These are phyloP conservation scores for Leishmania lainsoni DNA, from an alignment of 208 protist species.

Conservation along the genomic window DNA sequence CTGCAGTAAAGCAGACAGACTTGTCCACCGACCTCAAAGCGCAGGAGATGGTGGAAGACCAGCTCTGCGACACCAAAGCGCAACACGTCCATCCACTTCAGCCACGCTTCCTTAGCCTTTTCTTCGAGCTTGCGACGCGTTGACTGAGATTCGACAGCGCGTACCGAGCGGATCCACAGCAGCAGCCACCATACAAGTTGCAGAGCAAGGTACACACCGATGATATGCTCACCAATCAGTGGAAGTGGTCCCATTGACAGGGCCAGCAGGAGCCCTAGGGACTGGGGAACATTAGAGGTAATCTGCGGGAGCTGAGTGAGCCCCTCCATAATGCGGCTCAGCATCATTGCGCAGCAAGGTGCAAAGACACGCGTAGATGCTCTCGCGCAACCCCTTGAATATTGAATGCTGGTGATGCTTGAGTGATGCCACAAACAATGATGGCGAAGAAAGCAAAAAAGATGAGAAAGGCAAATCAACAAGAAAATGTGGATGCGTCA, in stretches of 20 bases:
- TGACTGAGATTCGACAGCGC: constrained; percentile 24
- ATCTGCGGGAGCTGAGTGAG: constrained; percentile 9
- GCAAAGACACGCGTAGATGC: not conserved
- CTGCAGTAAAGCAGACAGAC: constrained; percentile 26
- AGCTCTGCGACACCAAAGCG: constrained; percentile 1
- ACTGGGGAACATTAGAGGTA: not conserved
- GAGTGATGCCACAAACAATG: not conserved
- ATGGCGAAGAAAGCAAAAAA: not conserved
- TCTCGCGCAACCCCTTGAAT: not conserved
- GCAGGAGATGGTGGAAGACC: not conserved
- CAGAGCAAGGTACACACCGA: constrained; percentile 16
- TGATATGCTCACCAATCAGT: not conserved
- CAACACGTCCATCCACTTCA: constrained; percentile 20
- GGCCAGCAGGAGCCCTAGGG: constrained; percentile 2
- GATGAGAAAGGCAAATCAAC: not conserved
- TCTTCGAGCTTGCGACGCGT: constrained; percentile 2
- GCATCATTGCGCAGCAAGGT: not conserved
- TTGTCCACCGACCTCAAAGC: constrained; percentile 13
- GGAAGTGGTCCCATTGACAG: not conserved
- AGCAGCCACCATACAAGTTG: constrained; percentile 20
- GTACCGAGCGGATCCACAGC: constrained; percentile 15
- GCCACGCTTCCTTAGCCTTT: not conserved
- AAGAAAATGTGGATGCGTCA: not conserved
- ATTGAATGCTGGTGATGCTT: not conserved
- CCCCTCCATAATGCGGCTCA: constrained; percentile 9